phyloP scores from a whole-genome alignment of 495 filamentous ascomycete genomes.

The Apiosordaria backusii region DNA sequence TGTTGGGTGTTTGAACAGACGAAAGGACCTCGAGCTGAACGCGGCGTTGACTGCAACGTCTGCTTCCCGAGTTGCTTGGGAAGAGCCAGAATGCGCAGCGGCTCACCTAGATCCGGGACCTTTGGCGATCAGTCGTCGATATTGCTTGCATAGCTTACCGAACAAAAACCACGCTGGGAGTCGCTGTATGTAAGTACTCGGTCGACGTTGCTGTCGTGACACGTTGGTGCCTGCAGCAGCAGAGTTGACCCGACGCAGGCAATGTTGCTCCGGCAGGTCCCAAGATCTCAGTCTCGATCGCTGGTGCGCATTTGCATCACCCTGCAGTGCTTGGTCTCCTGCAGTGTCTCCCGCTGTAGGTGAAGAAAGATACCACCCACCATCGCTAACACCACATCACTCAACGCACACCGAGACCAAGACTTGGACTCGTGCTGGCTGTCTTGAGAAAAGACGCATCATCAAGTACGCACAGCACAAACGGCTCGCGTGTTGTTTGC shows the following conservation, averaged over 20 bases:
- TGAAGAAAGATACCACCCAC: background rate
- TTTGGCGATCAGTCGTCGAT: background rate
- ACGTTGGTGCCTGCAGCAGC: constrained; percentile 18
- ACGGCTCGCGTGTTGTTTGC: background rate
- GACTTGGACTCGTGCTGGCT: background rate
- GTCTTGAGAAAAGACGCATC: background rate
- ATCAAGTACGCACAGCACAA: background rate
- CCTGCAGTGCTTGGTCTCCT: background rate
- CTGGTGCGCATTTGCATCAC: background rate
- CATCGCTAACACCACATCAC: background rate
- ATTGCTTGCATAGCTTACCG: constrained; percentile 7
- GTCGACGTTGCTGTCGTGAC: constrained; percentile 8
- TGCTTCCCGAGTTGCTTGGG: background rate
- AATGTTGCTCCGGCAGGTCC: constrained; percentile 6
- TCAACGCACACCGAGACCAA: background rate
- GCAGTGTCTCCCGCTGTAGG: constrained; percentile 1
- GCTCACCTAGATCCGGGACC: background rate
- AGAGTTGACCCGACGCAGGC: constrained; percentile 12
- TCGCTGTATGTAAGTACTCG: background rate
- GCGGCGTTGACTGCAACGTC: background rate
- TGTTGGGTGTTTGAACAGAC: background rate
- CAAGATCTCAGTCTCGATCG: constrained; percentile 11
- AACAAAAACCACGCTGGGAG: background rate
- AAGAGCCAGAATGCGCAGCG: background rate
- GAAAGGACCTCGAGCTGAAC: constrained; percentile 1